Evolutionary conservation across 768 basidiomycete species (phyloP).

Genomic region (Termitomyces sp.): DNA sequence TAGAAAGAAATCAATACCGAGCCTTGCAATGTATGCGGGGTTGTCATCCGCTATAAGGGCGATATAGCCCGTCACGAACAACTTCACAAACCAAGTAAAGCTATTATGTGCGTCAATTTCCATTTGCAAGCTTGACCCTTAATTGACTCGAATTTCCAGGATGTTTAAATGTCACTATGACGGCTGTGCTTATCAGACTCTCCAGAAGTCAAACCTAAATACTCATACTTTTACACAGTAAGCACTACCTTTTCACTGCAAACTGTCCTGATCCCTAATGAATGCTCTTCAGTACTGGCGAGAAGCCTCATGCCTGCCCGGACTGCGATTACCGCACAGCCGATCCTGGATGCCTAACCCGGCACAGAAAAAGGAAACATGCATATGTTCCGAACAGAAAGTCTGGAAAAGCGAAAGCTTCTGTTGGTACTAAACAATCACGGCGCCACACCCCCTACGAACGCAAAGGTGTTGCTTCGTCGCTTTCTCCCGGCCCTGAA

Average conservation of each 20-base stretch:
- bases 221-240: constrained; percentile 28
- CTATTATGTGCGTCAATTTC: constrained; percentile 1
- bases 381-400: constrained; percentile 13
- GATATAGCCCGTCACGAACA: constrained; percentile 14
- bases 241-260: neutral
- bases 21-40: constrained; percentile 14
- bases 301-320: constrained; percentile 21
- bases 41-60: constrained; percentile 13
- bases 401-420: neutral
- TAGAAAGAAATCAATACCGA: constrained; percentile 14
- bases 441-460: constrained; percentile 1
- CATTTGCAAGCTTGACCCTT: neutral
- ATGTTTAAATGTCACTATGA: constrained; percentile 22
- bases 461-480: neutral
- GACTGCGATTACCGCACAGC: constrained; percentile 21
- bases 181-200: constrained; percentile 21
- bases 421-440: neutral
- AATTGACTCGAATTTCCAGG: constrained; percentile 8
- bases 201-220: constrained; percentile 25
- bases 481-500: neutral
- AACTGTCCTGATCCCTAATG: neutral
- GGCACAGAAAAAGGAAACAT: constrained; percentile 26
- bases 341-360: constrained; percentile 24
- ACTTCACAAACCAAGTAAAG: constrained; percentile 9
- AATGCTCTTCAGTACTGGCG: constrained; percentile 19